phyloP scores from a whole-genome alignment of 306 rosid genomes.

The Datisca glomerata region DNA sequence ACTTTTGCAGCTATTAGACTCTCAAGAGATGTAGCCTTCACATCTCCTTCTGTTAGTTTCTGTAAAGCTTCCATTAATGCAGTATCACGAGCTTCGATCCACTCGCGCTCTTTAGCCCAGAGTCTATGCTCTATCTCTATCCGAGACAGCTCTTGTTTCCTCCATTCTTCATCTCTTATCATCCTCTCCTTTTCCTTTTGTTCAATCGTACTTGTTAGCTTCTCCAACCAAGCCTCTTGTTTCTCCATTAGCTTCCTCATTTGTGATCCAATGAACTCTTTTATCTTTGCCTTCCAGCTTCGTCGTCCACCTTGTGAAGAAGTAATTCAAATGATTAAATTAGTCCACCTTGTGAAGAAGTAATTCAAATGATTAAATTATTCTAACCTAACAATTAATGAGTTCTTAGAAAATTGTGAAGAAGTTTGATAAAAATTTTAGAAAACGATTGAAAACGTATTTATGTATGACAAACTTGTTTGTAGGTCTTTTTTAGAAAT shows the following conservation, averaged over 20 bases:
- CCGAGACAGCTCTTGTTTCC: constrained; percentile 34
- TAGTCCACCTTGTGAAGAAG: too few relatives aligned
- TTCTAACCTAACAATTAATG: too few relatives aligned
- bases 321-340: too few relatives aligned
- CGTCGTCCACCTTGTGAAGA: constrained; percentile 6
- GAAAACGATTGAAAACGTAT: too few relatives aligned
- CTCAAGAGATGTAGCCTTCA: background rate
- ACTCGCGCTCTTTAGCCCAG: constrained; percentile 66
- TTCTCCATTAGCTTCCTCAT: constrained; percentile 47
- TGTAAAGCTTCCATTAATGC: constrained; percentile 43
- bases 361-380: too few relatives aligned
- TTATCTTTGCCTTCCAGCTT: constrained; percentile 42
- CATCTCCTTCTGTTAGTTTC: constrained; percentile 10
- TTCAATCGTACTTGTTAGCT: constrained; percentile 41
- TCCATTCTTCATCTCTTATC: constrained; percentile 45
- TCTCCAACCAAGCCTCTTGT: constrained; percentile 69
- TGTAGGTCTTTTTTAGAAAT: too few relatives aligned
- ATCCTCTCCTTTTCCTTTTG: constrained; percentile 42
- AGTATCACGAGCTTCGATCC: constrained; percentile 55
- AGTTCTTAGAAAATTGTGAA: too few relatives aligned
- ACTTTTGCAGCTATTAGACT: too few relatives aligned
- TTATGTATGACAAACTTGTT: too few relatives aligned
- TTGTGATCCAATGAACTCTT: constrained; percentile 42
- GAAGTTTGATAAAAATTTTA: too few relatives aligned
- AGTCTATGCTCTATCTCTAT: constrained; percentile 37